phyloP scores from a whole-genome alignment of 2,329 filamentous ascomycete species.

The Elsinoe necatrix region DNA sequence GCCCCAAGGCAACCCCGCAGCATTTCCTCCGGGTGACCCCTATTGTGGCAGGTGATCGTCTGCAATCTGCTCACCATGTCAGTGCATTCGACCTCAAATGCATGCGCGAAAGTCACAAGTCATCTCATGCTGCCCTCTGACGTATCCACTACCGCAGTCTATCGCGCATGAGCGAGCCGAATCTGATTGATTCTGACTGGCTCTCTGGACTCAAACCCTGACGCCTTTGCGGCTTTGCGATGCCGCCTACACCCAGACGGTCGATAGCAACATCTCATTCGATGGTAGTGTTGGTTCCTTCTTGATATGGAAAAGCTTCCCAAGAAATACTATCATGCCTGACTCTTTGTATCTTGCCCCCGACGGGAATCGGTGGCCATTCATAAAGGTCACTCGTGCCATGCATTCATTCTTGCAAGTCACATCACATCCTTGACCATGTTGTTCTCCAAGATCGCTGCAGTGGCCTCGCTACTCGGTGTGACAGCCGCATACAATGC shows the following conservation, averaged over 20 bases:
- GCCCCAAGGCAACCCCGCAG: conserved; percentile 5
- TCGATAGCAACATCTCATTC: neutral
- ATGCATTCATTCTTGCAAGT: neutral
- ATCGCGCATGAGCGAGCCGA: neutral
- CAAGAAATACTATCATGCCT: neutral
- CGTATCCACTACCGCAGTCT: neutral
- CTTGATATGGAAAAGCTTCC: conserved; percentile 6
- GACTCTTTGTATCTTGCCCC: neutral
- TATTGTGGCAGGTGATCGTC: conserved; percentile 5
- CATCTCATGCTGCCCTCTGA: conserved; percentile 1
- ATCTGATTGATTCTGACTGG: neutral
- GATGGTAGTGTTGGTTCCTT: neutral
- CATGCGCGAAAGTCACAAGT: neutral
- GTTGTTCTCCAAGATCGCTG: conserved; percentile 6
- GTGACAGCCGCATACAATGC: conserved; percentile 12
- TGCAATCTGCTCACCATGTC: neutral
- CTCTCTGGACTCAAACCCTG: neutral
- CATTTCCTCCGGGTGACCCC: neutral
- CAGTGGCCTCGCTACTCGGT: conserved; percentile 15
- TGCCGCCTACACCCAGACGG: neutral
- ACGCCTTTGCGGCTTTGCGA: neutral
- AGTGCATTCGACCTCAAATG: neutral
- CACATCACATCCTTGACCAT: neutral
- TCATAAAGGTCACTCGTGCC: neutral
- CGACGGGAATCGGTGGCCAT: neutral